A percentile compares a stretch with the other conserved stretches of the same genome.
Evolutionary conservation across 2,329 filamentous ascomycete species (phyloP).

Genomic region (Pochonia chlamydosporia): DNA sequence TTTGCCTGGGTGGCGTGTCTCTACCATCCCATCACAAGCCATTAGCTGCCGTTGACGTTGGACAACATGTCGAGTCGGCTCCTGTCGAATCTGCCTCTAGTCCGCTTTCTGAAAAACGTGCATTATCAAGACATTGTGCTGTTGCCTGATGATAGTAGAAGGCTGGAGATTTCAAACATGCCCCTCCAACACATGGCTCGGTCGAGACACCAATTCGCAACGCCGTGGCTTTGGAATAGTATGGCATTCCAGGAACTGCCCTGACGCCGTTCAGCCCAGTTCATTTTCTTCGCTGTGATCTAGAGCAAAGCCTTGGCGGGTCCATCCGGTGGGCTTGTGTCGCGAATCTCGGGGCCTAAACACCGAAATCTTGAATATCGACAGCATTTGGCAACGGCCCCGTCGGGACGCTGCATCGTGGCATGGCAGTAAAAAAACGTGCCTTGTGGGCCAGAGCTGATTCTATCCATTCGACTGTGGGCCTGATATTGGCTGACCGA

Average conservation of each 20-base stretch:
- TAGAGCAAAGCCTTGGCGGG: too few species aligned
- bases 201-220: too few species aligned
- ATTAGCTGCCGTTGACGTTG: neutral
- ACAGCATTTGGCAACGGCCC: neutral
- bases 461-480: neutral
- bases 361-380: slow-evolving; percentile 4
- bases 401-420: neutral
- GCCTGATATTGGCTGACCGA: neutral
- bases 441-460: neutral
- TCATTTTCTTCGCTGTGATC: too few species aligned
- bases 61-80: neutral
- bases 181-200: too few species aligned
- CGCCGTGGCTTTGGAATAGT: too few species aligned
- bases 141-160: too few species aligned
- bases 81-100: neutral
- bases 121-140: too few species aligned
- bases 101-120: too few species aligned
- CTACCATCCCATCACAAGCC: neutral
- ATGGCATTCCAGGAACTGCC: neutral
- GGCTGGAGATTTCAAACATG: too few species aligned
- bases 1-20: neutral
- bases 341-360: slow-evolving; percentile 6
- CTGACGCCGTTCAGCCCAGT: too few species aligned
- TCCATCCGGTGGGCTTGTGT: neutral
- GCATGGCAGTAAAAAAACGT: slow-evolving; percentile 1